Percentiles rank a stretch among this genome's conserved stretches.
Evolutionary conservation across 305 asterid species (phyloP).

Genomic region (Fraxinus ornus): DNA sequence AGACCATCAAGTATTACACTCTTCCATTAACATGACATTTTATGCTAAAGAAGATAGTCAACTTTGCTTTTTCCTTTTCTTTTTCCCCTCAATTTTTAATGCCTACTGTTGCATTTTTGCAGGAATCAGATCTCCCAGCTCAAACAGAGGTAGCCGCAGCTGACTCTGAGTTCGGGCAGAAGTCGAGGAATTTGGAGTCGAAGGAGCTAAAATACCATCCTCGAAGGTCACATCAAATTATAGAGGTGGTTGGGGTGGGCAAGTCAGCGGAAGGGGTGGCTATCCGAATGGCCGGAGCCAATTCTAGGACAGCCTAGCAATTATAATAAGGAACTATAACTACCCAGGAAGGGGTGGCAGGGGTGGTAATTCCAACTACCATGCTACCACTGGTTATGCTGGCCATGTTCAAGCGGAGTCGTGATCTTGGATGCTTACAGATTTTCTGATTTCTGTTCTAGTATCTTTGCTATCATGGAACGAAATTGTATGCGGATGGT

Average conservation of each 20-base stretch:
- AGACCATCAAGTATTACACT: conserved; percentile 42
- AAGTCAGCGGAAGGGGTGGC: conserved; percentile 34
- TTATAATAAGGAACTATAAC: conserved; percentile 35
- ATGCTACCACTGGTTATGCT: conserved; percentile 30
- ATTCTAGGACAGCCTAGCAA: conserved; percentile 39
- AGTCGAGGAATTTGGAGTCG: conserved; percentile 29
- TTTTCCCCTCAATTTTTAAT: neutral
- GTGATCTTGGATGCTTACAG: conserved; percentile 5
- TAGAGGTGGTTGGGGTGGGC: conserved; percentile 29
- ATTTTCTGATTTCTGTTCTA: neutral
- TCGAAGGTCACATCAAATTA: conserved; percentile 24
- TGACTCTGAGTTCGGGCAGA: conserved; percentile 29
- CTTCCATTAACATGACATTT: neutral
- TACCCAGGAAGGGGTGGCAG: conserved; percentile 55
- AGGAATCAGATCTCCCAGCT: conserved; percentile 17
- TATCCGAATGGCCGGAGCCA: conserved; percentile 43
- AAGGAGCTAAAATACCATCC: conserved; percentile 19
- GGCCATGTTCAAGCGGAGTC: conserved; percentile 33
- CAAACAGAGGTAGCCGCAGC: conserved; percentile 28
- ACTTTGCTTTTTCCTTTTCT: neutral
- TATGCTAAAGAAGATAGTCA: neutral
- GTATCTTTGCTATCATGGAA: neutral
- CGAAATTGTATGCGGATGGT: conserved; percentile 15
- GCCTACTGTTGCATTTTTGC: neutral
- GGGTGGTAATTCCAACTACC: conserved; percentile 33